Percentiles rank a stretch among this genome's conserved stretches.
Evolutionary conservation across 108 stramenopile species (phyloP).

Genomic region (Cyclotella cryptica): DNA sequence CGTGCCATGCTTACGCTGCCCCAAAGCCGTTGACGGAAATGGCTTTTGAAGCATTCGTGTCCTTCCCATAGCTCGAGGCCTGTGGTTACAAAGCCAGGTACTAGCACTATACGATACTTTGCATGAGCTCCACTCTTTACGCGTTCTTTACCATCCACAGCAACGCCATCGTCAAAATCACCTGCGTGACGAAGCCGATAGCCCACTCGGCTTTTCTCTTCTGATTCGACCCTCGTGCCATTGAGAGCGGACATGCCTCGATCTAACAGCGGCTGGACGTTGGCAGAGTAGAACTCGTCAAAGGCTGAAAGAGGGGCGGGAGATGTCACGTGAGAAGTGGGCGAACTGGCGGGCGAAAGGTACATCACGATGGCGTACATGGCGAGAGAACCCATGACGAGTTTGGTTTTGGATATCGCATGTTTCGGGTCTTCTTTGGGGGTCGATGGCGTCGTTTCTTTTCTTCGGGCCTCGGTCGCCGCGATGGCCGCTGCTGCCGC

Average conservation of each 20-base stretch:
- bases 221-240: constrained; percentile 21
- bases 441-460: background rate
- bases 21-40: constrained; percentile 91
- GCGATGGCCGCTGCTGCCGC: constrained; percentile 12
- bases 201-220: constrained; percentile 33
- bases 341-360: background rate
- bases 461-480: constrained; percentile 3
- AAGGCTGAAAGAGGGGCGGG: constrained; percentile 9
- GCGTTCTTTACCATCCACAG: background rate
- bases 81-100: constrained; percentile 90
- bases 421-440: constrained; percentile 2
- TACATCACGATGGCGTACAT: background rate
- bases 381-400: constrained; percentile 3
- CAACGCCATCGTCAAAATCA: background rate
- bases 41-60: constrained; percentile 70
- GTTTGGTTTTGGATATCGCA: background rate
- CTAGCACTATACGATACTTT: constrained; percentile 85
- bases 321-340: background rate
- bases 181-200: constrained; percentile 21
- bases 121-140: constrained; percentile 63
- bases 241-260: constrained; percentile 24
- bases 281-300: constrained; percentile 41
- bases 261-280: constrained; percentile 45
- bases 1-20: constrained; percentile 73
- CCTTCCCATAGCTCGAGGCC: constrained; percentile 93